Percentiles rank a stretch among this genome's conserved stretches.
phyloP scores from a whole-genome alignment of 257 asterid species.

The Fraxinus cuspidata region DNA sequence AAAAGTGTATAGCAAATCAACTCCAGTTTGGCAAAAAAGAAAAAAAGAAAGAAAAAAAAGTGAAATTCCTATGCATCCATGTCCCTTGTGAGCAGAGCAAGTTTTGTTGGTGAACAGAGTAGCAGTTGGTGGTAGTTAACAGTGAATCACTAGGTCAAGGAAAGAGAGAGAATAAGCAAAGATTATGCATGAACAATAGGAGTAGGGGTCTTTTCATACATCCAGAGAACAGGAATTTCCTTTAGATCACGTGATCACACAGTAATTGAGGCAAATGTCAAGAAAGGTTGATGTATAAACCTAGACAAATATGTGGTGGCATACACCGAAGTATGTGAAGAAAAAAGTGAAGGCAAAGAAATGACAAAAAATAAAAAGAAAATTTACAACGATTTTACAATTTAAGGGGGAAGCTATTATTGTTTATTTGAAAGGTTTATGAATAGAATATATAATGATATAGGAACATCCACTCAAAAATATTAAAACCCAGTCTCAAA shows the following conservation, averaged over 20 bases:
- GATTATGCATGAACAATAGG: neutral
- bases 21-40: neutral
- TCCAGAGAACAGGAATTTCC: neutral
- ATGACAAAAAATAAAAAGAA: neutral
- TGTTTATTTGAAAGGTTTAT: neutral
- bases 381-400: neutral
- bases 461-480: neutral
- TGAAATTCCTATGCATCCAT: neutral
- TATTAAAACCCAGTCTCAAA: neutral
- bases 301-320: neutral
- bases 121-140: neutral
- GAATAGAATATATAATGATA: neutral
- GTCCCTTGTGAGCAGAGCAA: neutral
- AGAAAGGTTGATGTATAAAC: neutral
- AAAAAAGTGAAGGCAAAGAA: neutral
- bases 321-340: neutral
- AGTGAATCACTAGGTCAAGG: neutral
- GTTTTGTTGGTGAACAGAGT: neutral
- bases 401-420: neutral
- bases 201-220: neutral
- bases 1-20: neutral
- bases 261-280: neutral
- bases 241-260: neutral
- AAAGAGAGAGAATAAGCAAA: neutral
- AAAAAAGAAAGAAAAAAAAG: neutral